These are phyloP conservation scores for Stropharia rugosoannulata DNA, from an alignment of 768 basidiomycete genomes.

Conservation along the genomic window DNA sequence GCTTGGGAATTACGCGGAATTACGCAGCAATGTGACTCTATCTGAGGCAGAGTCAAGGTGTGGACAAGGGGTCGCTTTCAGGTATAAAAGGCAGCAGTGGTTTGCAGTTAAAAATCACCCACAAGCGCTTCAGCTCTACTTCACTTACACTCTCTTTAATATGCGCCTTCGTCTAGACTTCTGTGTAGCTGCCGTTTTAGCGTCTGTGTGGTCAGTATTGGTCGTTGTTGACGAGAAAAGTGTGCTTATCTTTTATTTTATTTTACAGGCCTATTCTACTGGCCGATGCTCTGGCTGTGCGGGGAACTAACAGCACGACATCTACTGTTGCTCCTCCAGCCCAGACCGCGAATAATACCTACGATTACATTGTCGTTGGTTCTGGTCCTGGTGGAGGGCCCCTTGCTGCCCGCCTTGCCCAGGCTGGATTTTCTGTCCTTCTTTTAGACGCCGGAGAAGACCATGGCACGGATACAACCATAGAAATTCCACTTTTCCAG, in stretches of 20 bases:
- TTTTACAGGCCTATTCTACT: not conserved
- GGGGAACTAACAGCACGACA: not conserved
- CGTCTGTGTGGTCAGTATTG: not conserved
- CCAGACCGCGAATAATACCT: not conserved
- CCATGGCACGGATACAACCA: constrained; percentile 1
- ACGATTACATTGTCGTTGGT: constrained; percentile 8
- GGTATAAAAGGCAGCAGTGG: not conserved
- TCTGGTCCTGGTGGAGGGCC: constrained; percentile 8
- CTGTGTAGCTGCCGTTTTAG: not conserved
- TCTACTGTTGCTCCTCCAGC: not conserved
- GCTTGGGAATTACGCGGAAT: not conserved
- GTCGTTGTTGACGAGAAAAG: not conserved
- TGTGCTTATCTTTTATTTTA: not conserved
- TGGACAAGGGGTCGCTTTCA: not conserved
- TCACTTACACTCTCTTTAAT: not conserved
- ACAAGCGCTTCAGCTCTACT: not conserved
- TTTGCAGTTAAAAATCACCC: not conserved
- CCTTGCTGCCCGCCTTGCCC: constrained; percentile 7
- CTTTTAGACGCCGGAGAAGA: constrained; percentile 6
- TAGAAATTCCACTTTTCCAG: constrained; percentile 3
- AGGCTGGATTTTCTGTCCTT: constrained; percentile 9
- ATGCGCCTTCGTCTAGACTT: not conserved
- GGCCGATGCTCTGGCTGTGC: not conserved
- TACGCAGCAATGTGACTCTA: not conserved
- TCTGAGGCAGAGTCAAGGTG: not conserved